Evolutionary conservation across 2,329 filamentous ascomycete genomes (phyloP).

Genomic region (Dryadomyces quercivorus): DNA sequence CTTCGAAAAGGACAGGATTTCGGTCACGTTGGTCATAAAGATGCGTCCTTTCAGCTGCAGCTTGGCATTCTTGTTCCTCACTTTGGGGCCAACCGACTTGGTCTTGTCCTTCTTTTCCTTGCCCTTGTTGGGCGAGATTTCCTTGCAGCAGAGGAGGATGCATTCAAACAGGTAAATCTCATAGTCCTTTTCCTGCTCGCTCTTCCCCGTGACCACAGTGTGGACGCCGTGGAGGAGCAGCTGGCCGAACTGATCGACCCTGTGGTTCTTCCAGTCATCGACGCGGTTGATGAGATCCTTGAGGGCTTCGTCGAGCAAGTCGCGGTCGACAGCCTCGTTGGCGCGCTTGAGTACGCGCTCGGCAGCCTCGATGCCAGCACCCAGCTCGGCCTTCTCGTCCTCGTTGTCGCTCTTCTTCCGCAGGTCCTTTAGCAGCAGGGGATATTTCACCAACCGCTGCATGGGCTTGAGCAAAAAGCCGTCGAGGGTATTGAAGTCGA

Average conservation of each 20-base stretch:
- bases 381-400: slow-evolving; percentile 58
- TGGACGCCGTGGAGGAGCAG: slow-evolving; percentile 82
- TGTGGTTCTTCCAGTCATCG: slow-evolving; percentile 94
- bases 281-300: slow-evolving; percentile 72
- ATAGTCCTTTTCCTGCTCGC: slow-evolving; percentile 91
- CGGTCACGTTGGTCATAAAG: slow-evolving; percentile 98
- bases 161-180: slow-evolving; percentile 95
- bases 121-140: slow-evolving; percentile 71
- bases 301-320: slow-evolving; percentile 72
- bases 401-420: slow-evolving; percentile 73
- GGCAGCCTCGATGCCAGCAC: slow-evolving; percentile 66
- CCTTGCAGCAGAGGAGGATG: slow-evolving; percentile 95
- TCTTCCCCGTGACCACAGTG: slow-evolving; percentile 79
- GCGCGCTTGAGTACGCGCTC: slow-evolving; percentile 72
- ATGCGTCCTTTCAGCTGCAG: slow-evolving; percentile 93
- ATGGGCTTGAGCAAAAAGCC: slow-evolving; percentile 95
- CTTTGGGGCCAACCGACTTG: slow-evolving; percentile 42
- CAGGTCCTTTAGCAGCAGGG: slow-evolving; percentile 79
- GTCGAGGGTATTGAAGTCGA: slow-evolving; percentile 76
- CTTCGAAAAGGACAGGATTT: slow-evolving; percentile 77
- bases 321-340: slow-evolving; percentile 82
- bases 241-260: slow-evolving; percentile 82
- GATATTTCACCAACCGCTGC: slow-evolving; percentile 90
- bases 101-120: slow-evolving; percentile 65
- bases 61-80: slow-evolving; percentile 57